Conservation (phyloP, 2,329 filamentous ascomycete genomes). For the Mycosphaerella sp. region DNA sequence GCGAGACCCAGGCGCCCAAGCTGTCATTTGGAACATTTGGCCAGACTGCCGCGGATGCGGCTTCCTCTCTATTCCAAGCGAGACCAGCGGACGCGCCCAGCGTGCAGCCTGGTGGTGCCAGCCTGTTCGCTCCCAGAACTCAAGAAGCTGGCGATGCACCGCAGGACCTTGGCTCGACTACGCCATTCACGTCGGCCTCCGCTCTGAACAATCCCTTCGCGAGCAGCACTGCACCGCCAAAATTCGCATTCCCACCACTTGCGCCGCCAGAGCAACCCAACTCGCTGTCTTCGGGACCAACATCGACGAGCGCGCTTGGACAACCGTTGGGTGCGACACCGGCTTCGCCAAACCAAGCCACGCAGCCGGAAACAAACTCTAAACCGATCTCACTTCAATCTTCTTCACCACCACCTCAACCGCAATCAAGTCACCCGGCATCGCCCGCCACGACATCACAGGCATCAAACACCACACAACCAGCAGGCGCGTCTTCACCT, state of each 20-base stretch:
- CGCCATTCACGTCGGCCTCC: neutral
- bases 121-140: slow-evolving; percentile 8
- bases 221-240: slow-evolving; percentile 1
- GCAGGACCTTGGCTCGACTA: neutral
- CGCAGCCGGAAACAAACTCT: slow-evolving; percentile 21
- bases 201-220: slow-evolving; percentile 2
- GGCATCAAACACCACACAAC: slow-evolving; percentile 7
- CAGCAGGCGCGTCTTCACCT: slow-evolving; percentile 17
- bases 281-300: neutral
- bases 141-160: neutral
- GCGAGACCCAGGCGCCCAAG: neutral
- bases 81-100: slow-evolving; percentile 3
- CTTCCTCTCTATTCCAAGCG: slow-evolving; percentile 5
- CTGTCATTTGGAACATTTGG: slow-evolving; percentile 1
- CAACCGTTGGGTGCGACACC: slow-evolving; percentile 7
- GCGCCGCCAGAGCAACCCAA: neutral
- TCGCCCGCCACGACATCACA: slow-evolving; percentile 6
- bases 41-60: neutral
- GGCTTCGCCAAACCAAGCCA: slow-evolving; percentile 12
- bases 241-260: slow-evolving; percentile 2
- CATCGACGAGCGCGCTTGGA: slow-evolving; percentile 1
- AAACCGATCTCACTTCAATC: slow-evolving; percentile 10
- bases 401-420: slow-evolving; percentile 7
- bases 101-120: neutral
- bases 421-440: slow-evolving; percentile 1